Base-by-base conservation (phyloP, 768 basidiomycete genomes). In the Podaxis pistillaris region DNA sequence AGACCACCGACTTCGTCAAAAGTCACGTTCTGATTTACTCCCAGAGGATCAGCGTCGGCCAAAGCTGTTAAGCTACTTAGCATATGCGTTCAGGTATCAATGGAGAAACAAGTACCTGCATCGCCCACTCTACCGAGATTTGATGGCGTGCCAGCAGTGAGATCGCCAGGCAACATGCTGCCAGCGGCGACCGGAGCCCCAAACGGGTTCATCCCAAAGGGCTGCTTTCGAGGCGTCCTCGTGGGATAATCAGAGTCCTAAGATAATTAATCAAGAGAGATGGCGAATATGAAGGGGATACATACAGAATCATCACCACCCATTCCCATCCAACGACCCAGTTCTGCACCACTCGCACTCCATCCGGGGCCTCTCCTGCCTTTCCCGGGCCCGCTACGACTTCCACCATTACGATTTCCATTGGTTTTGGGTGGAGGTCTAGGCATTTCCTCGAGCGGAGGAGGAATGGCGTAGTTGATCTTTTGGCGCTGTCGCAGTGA, bases 1-100 rank as follows among this genome's bases (percentile, higher is more conserved):
- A 99, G 77, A 2, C 97, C 97, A 24, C 97, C 97, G 28, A 98
- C 93, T 76, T 94, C 93, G 68, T 97, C 94, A 71, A 99, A 98
- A 0, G 95, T 96, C 7, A 98, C 91, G 66, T 92, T 93, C 67
- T 88, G 84, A 68, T 96, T 95, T 7, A 96, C 92, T 13, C 95
- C 95, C 15, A 99, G 81, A 3, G 97, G 97, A 75, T 99, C 97
- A 2, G 93, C 91, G 71, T 99, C 97, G 7, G 96, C 95, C 15
- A 96, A 83, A 44, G 86, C 95, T 93, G 51, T 64, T 50, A 41
- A 24, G 7, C 3, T 56, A 50, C 44, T 62, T 61, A 70, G 19
- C 49, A 64, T 64, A 41, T 67, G 44, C 50, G 64, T 67, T 33
- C 67, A 66, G 26, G 66, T 56, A 63, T 17, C 69, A 30, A 19